Conservation (phyloP, 2,329 filamentous ascomycete genomes). For the Hypoxylon sp. region DNA sequence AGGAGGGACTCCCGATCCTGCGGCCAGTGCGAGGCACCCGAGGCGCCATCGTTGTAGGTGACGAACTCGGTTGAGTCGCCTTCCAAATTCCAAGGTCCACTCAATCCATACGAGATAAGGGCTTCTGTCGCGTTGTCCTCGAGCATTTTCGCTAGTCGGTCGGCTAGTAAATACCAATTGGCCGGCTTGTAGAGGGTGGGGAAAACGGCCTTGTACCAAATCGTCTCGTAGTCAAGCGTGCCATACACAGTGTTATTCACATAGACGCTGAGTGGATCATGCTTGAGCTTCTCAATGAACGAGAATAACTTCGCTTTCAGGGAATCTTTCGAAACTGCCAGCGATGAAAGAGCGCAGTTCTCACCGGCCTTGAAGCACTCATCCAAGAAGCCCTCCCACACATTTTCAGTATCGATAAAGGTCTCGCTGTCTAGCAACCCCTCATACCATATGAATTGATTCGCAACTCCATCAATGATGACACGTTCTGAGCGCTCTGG, state of each 20-base stretch:
- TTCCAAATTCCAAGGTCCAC: slow-evolving; percentile 36
- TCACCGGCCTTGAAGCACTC: slow-evolving; percentile 65
- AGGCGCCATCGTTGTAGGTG: slow-evolving; percentile 53
- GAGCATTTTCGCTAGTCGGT: slow-evolving; percentile 56
- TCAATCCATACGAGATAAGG: slow-evolving; percentile 55
- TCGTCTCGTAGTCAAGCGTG: slow-evolving; percentile 55
- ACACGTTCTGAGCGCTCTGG: slow-evolving; percentile 56
- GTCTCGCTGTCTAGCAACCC: slow-evolving; percentile 57
- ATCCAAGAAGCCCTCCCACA: slow-evolving; percentile 60
- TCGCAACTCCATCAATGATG: slow-evolving; percentile 57
- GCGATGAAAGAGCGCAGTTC: slow-evolving; percentile 60
- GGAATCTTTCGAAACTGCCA: slow-evolving; percentile 57
- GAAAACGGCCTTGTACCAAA: slow-evolving; percentile 59
- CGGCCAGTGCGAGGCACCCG: slow-evolving; percentile 55
- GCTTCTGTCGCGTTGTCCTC: slow-evolving; percentile 60
- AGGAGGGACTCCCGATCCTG: slow-evolving; percentile 54
- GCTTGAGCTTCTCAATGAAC: slow-evolving; percentile 55
- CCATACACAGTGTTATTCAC: slow-evolving; percentile 60
- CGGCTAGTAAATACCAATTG: slow-evolving; percentile 57
- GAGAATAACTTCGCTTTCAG: slow-evolving; percentile 55
- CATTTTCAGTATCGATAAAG: slow-evolving; percentile 61
- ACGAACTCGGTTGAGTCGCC: slow-evolving; percentile 54
- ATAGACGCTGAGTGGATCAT: slow-evolving; percentile 61
- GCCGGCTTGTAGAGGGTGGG: slow-evolving; percentile 58
- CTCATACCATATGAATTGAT: slow-evolving; percentile 60